Conservation (phyloP, 192 early-diverging fungal species). For the Mortierella antarctica region DNA sequence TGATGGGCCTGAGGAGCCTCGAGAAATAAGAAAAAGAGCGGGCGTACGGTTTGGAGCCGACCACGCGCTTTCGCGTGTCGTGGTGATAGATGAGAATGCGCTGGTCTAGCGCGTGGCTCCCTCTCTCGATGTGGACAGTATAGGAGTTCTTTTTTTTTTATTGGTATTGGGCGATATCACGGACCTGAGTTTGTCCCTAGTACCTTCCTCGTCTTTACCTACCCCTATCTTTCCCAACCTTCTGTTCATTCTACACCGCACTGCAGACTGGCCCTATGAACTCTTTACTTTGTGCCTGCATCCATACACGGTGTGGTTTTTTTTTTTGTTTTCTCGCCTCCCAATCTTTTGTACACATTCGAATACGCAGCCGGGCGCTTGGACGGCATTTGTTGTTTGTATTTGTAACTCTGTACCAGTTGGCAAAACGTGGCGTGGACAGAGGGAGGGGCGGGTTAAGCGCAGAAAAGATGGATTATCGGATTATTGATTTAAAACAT, state of each 20-base stretch:
- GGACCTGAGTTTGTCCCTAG: background rate
- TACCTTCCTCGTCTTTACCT: background rate
- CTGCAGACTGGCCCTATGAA: conserved; percentile 14
- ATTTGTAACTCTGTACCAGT: background rate
- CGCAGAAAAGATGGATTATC: too few relatives aligned
- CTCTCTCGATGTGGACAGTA: too few relatives aligned
- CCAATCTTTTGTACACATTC: background rate
- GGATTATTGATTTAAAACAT: background rate
- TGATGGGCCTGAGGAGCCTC: background rate
- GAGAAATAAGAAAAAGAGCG: too few relatives aligned
- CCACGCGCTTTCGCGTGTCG: too few relatives aligned
- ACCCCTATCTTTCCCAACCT: conserved; percentile 14
- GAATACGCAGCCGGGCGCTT: conserved; percentile 11
- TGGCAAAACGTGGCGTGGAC: too few relatives aligned
- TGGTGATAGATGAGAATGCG: too few relatives aligned
- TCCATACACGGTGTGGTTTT: conserved; percentile 19
- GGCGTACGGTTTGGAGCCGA: too few relatives aligned
- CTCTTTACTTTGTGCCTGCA: conserved; percentile 21
- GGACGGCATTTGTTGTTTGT: background rate
- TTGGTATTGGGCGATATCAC: too few relatives aligned
- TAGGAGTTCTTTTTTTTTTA: too few relatives aligned
- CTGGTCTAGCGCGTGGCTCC: too few relatives aligned
- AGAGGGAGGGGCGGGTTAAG: too few relatives aligned
- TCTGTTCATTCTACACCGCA: conserved; percentile 10
- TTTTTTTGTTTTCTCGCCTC: background rate